Base-by-base conservation (phyloP, 148 eudicot genomes). In the Suaeda aralocaspica region DNA sequence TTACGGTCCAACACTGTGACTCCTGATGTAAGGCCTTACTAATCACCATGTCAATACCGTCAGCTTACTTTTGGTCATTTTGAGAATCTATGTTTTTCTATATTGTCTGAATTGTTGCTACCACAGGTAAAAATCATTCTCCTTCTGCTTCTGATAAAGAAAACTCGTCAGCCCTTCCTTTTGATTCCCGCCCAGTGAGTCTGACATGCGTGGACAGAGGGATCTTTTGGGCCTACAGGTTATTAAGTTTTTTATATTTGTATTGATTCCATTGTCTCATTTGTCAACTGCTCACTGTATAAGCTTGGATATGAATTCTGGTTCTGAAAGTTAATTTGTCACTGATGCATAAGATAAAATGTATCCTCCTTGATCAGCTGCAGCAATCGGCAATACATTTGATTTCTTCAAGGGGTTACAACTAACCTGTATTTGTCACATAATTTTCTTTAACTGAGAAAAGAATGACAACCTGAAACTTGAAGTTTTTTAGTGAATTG, bases 181-280 rank as follows among this genome's bases (percentile, higher is more conserved):
- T 62, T 70, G 83, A 80, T 76, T 74, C 45, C 61, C 76, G 67
- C 72, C 81, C 50, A 68, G 26, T 59, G 69, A 57, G 26, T 19
- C 71, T 9, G 71, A 77, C 44, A 28, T 50, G 45, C 29, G 65
- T 68, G 22, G 65, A 79, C 73, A 59, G 87, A 80, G 75, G 93
- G 78, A 65, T 82, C 84, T 75, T 85, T 91, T 62, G 88, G 87
- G 59, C 78, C 82, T 80, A 74, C 86, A 53, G 80, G 80, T 83
- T 76, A 78, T 57, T 76, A 72, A 66, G 75, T n/a, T n/a, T n/a
- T n/a, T n/a, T n/a, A n/a, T n/a, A 66, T 69, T 60, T 55, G 41
- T 83, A 85, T 90, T 82, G 70, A 26, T n/a, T 34, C 39, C 61
- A 29, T 19, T 41, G 36, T 49, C 49, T 19, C 24, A 14, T 66